Base-by-base conservation (phyloP, 2,329 filamentous ascomycete species). In the Colletotrichum abscissum region DNA sequence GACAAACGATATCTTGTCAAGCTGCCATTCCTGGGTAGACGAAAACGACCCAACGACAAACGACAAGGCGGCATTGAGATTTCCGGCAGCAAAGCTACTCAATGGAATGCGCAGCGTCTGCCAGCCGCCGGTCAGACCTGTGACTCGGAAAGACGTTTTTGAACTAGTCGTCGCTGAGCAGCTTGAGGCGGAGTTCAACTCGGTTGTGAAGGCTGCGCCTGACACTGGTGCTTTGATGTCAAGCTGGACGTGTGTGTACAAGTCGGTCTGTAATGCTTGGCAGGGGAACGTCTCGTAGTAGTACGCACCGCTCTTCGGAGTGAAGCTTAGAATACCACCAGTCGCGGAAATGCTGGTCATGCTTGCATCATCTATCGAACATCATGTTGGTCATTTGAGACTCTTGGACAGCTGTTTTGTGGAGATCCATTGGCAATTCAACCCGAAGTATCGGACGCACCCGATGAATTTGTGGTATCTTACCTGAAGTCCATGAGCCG, bases 221-320 rank as follows among this genome's bases (percentile, higher is more conserved):
- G 73, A 69, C 33, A 52, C 75, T 1, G 77, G 77, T 28, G 77
- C 77, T 57, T 77, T 77, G 64, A 78, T 77, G 1, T 76, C 73
- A 35, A 78, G 70, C 65, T 77, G 75, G 11, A 77, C 84, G 78
- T 88, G 84, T 73, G 88, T 84, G 78, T 89, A 89, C 72, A 84
- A 83, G 62, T 86, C 82, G 60, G 80, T 82, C 19, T 79, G 79
- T 22, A 87, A 83, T 52, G 82, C 80, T 76, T 86, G 82, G 79
- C 88, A 90, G 0, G 80, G 76, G 67, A 90, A 85, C 1, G 84
- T 86, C 78, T 88, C 88, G 76, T 89, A 89, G 74, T 88, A 89
- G 80, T 90, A 90, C 14, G 87, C 86, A 30, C 76, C 77, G 19
- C 81, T 76, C 73, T 84, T 86, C 38, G 86, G 86, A n/a, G 83